Conservation (phyloP, 495 filamentous ascomycete species). For the Xylaria venustula region DNA sequence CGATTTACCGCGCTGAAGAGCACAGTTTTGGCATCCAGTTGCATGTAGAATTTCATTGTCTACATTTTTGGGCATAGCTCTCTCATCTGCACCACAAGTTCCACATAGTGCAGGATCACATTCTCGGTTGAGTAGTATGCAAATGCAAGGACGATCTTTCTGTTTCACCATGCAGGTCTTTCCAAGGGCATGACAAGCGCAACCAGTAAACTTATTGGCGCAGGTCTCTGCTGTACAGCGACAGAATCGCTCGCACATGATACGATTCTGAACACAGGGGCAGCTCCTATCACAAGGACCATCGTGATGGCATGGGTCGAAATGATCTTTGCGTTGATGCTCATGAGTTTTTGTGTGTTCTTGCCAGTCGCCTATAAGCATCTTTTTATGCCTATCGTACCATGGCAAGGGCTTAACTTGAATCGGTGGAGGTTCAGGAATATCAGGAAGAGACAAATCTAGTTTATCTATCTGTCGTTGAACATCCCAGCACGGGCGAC, state of each 20-base stretch:
- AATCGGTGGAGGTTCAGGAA: slow-evolving; percentile 16
- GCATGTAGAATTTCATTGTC: slow-evolving; percentile 50
- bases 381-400: slow-evolving; percentile 50
- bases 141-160: slow-evolving; percentile 56
- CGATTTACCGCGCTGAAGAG: slow-evolving; percentile 58
- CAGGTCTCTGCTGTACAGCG: slow-evolving; percentile 58
- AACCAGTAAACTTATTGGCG: slow-evolving; percentile 63
- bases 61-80: slow-evolving; percentile 59
- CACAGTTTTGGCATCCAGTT: slow-evolving; percentile 60
- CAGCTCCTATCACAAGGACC: slow-evolving; percentile 52
- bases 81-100: slow-evolving; percentile 61
- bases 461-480: slow-evolving; percentile 45
- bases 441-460: slow-evolving; percentile 27
- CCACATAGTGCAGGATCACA: slow-evolving; percentile 70
- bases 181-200: slow-evolving; percentile 53
- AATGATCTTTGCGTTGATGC: slow-evolving; percentile 37
- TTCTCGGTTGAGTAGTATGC: slow-evolving; percentile 61
- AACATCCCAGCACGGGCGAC: slow-evolving; percentile 51
- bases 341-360: slow-evolving; percentile 45
- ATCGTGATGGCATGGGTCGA: slow-evolving; percentile 46
- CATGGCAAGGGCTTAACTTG: slow-evolving; percentile 40
- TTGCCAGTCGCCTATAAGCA: slow-evolving; percentile 47
- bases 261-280: slow-evolving; percentile 48
- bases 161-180: slow-evolving; percentile 51
- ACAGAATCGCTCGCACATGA: slow-evolving; percentile 69